Evolutionary conservation across 176 grass and related monocot genomes (phyloP), one percentile per base, ranked within the genome.

Genomic region (Sorghum bicolor): DNA sequence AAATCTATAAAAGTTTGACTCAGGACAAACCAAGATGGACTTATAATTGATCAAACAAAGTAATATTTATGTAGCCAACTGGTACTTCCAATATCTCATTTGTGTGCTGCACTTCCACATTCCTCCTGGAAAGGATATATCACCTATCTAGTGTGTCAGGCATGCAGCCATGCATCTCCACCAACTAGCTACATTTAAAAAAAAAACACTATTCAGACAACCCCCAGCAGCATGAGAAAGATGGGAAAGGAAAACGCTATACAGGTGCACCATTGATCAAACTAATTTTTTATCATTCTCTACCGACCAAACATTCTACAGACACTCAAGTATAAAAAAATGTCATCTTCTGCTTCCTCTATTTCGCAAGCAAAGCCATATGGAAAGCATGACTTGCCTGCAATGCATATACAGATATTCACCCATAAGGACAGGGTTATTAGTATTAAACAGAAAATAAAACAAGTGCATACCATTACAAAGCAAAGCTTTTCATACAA

Each of bases 311-410:
- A 68, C 16, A 13, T 8, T 26, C 43, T 68, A 45, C 9, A 31
- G 5, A 33, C 9, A 68, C 11, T 80, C 10, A 37, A 67, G 17
- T 30, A 48, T 44, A 6, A 72, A 20, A 78, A 19, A 55, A 74
- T 39, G 32, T 2, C 1, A 38, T 26, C 77, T 81, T 24, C 53
- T n/a, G 24, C 20, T 61, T 70, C 37, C 8, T 70, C 40, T 80
- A 44, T 57, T 81, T 73, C 36, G 13, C 28, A 76, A 65, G 38
- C 22, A 70, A 87, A 68, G 34, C 33, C 10, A 65, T 71, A 72
- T 64, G 28, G 32, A 47, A 31, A 31, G 61, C 70, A 79, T 70
- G 53, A 41, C 28, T 67, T 11, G 4, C 66, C 14, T 88, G 47
- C n/a, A 13, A 84, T 24, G 25, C 47, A 20, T 26, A 52, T 50